Conservation (phyloP, 78 protist genomes). For the Planoprotostelium fungivorum region DNA sequence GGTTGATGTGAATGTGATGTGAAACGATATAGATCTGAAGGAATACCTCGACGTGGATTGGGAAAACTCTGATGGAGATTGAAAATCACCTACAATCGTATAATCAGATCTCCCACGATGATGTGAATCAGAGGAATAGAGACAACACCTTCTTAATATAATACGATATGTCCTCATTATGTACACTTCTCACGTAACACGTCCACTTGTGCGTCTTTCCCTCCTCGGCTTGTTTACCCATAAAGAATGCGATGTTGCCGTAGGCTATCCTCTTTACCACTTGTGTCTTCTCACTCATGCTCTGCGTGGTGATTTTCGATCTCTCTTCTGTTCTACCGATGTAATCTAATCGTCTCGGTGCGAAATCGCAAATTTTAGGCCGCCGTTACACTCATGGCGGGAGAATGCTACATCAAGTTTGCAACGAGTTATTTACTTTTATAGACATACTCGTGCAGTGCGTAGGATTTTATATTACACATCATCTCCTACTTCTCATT, state of each 20-base stretch:
- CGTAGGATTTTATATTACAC: too few relatives aligned
- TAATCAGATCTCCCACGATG: neutral
- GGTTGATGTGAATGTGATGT: neutral
- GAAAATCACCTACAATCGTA: neutral
- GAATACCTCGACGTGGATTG: neutral
- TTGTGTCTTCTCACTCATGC: too few relatives aligned
- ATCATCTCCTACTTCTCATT: too few relatives aligned
- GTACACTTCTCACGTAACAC: slow-evolving; percentile 5
- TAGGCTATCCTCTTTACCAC: slow-evolving; percentile 16
- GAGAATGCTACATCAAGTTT: too few relatives aligned
- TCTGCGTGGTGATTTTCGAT: too few relatives aligned
- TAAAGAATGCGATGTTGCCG: slow-evolving; percentile 7
- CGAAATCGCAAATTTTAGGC: too few relatives aligned
- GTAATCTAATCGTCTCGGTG: too few relatives aligned
- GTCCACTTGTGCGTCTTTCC: slow-evolving; percentile 26
- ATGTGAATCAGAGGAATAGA: neutral
- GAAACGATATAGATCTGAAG: neutral
- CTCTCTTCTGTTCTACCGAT: too few relatives aligned
- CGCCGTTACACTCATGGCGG: too few relatives aligned
- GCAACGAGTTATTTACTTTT: too few relatives aligned
- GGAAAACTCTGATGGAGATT: slow-evolving; percentile 19
- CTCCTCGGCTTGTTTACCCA: neutral
- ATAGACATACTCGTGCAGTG: too few relatives aligned
- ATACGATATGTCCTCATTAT: slow-evolving; percentile 9
- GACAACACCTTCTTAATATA: slow-evolving; percentile 8